These are phyloP conservation scores for Nitzschia sp. DNA, from an alignment of 108 stramenopile species.

Conservation along the genomic window DNA sequence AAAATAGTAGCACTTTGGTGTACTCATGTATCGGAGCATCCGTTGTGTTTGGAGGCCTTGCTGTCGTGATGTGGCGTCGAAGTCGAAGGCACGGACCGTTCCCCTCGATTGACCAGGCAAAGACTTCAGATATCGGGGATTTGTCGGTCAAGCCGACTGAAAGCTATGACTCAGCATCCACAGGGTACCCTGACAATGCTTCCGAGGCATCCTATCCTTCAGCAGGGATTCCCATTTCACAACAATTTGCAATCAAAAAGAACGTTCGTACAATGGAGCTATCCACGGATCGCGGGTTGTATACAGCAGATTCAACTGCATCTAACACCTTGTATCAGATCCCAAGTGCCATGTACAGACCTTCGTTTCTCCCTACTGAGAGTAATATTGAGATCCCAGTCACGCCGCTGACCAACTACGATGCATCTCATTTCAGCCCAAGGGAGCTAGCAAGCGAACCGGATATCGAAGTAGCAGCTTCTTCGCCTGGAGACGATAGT, in stretches of 20 bases:
- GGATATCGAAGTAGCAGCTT: too few species aligned
- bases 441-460: not conserved
- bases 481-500: too few species aligned
- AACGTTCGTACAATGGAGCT: not conserved
- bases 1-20: not conserved
- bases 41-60: not conserved
- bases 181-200: not conserved
- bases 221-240: not conserved
- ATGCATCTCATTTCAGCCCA: conserved; percentile 7
- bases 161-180: conserved; percentile 3
- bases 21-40: not conserved
- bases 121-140: not conserved
- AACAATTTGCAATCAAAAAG: not conserved
- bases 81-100: not conserved
- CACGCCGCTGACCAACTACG: conserved; percentile 17
- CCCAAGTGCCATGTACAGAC: conserved; percentile 6
- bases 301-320: not conserved
- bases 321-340: not conserved
- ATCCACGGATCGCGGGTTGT: not conserved
- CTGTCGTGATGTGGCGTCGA: not conserved
- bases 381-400: conserved; percentile 23
- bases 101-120: not conserved
- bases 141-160: not conserved
- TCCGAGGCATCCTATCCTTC: not conserved
- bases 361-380: conserved; percentile 2